Evolutionary conservation across 768 basidiomycete genomes (phyloP), one percentile per base, ranked within the genome.

Genomic region (Royoungia palumana): DNA sequence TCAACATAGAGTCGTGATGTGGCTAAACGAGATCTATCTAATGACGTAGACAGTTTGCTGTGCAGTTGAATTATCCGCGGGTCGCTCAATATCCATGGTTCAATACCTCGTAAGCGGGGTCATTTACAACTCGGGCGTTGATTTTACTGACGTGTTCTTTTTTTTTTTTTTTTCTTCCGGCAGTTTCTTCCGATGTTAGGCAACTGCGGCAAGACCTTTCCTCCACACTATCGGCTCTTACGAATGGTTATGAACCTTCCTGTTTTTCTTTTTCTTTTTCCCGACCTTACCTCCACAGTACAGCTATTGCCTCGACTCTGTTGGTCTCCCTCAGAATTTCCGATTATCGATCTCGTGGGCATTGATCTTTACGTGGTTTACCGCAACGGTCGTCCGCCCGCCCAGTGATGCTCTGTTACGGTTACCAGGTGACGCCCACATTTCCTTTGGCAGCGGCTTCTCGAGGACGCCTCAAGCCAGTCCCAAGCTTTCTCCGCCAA

Each of bases 1-100:
- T 42, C 56, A 56, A 64, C 62, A 60, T 66, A 66, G 62, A 66
- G 42, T 50, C 49, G 54, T 65, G 65, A 46, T 44, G 42, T 48
- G 40, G 55, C 41, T 51, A 38, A 54, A 49, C 57, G 28, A 46
- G 13, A 13, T 41, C 48, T 47, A 49, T 55, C 52, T 57, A 64
- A 69, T 61, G 38, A 56, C 45, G 45, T 66, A 69, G 65, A 58
- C 55, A 53, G 47, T 44, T 49, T 37, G 28, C 21, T 50, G 55
- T 62, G 52, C 49, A 50, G 56, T 39, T 61, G 49, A 58, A 63
- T 56, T 44, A 16, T 40, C 48, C 42, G 28, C 4, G 35, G 32
- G 49, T 46, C 35, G 6, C 28, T 30, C 46, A 43, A 50, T 49
- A 30, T 14, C 22, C 42, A 47, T 40, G 44, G 34, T 50, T 56